Base-by-base conservation (phyloP, 2,329 filamentous ascomycete species). In the Bipolaris zeicola region DNA sequence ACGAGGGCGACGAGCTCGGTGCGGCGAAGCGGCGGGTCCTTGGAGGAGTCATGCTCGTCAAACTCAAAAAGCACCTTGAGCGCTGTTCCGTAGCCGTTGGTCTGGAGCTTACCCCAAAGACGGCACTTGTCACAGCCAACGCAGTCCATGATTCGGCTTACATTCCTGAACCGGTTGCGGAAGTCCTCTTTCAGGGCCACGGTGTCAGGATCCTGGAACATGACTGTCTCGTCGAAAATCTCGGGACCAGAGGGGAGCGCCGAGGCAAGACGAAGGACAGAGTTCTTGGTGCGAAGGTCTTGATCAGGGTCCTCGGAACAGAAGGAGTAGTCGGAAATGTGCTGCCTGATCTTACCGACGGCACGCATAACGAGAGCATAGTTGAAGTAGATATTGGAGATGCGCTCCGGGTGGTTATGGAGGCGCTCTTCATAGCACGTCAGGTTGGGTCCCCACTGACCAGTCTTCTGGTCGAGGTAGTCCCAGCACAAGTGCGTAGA, bases 371-470 rank as follows among this genome's bases (percentile, higher is more conserved):
- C 83, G n/a, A 99, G 84, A 0, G 95, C 95, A 72, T 96, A 99
- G 84, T 99, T 98, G 82, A 99, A 99, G 81, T 99, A 99, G 47
- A 99, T 83, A 77, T 99, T 99, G 65, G 93, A 95, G 71, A 99
- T 90, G 58, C 94, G 90, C 66, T 99, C 95, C 0, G 94, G 92
- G 73, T 90, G 87, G 20, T 83, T 82, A 76, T 96, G 91, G 14
- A 99, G 84, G n/a, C 95, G 87, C 33, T 87, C 81, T 72, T 90
- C 87, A 82, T 96, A 99, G 82, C 95, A 99, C 61, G 87, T 82
- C 51, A 96, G 76, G 70, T 99, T 99, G 22, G 92, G 93, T 47
- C 89, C 87, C 95, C 95, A 99, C 77, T 92, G 80, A 56, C 95
- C 95, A 0, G 94, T 97, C 1, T 90, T 92, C 79, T 97, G 92